Base-by-base conservation (phyloP, 2,329 filamentous ascomycete species). In the Fusarium avenaceum region DNA sequence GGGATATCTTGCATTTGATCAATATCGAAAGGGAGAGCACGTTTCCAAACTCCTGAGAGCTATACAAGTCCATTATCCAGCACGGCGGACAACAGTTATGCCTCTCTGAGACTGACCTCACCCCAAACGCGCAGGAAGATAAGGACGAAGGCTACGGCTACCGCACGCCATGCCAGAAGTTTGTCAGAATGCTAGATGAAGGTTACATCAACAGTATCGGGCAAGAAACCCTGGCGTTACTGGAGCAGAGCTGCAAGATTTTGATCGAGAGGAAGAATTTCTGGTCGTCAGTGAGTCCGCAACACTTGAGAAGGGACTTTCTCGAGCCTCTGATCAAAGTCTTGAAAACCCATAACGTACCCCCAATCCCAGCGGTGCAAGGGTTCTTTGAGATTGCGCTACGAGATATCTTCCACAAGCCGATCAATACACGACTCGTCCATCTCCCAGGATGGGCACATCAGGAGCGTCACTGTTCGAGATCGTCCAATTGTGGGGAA, bases 371-470 rank as follows among this genome's bases (percentile, higher is more conserved):
- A 35, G 19, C 46, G 24, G 38, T 57, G 2, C 42, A 42, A 20
- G 46, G 11, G 4, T 58, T 69, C 17, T 24, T 51, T 10, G 50
- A 56, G 26, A 17, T 30, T n/a, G 39, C 20, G 8, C 14, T 57
- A 7, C 35, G 40, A 28, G 33, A 30, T 24, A 17, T 53, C 7
- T 7, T 35, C 35, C 66, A 58, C 35, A 9, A 19, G 4, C 13
- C 49, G 3, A 49, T 69, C 14, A 38, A 32, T 33, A 11, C 39
- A n/a, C 50, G 7, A 6, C 61, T 55, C 20, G 32, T 10, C 7
- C 14, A 52, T 11, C 49, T 65, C 3, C 15, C 1, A 15, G 52
- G 52, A 2, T 69, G 49, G 49, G 48, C 60, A 53, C 43, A 65
- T 44, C 32, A 53, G 30, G 35, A 24, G 10, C 33, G 33, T n/a